Conservation (phyloP, 1,284 basidiomycete genomes). For the Trametes polyzona region DNA sequence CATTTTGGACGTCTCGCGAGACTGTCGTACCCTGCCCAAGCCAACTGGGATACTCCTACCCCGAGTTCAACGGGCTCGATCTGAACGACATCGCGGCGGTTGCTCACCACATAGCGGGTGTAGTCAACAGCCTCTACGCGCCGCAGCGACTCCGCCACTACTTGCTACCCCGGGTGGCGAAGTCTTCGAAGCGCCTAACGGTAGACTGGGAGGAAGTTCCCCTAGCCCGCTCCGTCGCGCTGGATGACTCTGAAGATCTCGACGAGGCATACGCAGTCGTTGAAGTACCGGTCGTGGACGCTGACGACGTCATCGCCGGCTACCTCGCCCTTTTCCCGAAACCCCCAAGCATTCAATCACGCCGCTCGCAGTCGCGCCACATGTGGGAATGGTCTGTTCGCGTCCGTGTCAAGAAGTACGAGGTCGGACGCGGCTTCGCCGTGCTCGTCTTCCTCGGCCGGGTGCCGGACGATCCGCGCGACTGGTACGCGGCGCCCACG, state of each 20-base stretch:
- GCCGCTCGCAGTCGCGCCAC: neutral
- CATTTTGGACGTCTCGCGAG: conserved; percentile 38
- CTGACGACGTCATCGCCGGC: neutral
- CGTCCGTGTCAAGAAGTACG: conserved; percentile 46
- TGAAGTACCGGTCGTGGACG: neutral
- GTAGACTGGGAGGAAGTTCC: neutral
- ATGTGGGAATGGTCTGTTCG: conserved; percentile 47
- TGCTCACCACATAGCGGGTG: conserved; percentile 36
- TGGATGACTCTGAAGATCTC: neutral
- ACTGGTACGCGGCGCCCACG: conserved; percentile 39
- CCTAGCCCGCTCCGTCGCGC: neutral
- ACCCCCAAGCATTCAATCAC: neutral
- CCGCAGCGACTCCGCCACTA: neutral
- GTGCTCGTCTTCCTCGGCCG: conserved; percentile 47
- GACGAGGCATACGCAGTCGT: neutral
- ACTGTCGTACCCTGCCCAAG: conserved; percentile 20
- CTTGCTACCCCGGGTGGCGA: neutral
- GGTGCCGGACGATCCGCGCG: conserved; percentile 39
- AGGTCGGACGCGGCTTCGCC: conserved; percentile 44
- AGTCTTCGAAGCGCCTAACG: neutral
- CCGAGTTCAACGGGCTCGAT: conserved; percentile 47
- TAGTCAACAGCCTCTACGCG: conserved; percentile 36
- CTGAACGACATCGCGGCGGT: conserved; percentile 35
- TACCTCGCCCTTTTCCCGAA: neutral
- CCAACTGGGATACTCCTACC: conserved; percentile 46